A percentile compares a stretch with the other conserved stretches of the same genome.
Evolutionary conservation across 768 basidiomycete species (phyloP).

Genomic region (Panaeolus cyanescens): DNA sequence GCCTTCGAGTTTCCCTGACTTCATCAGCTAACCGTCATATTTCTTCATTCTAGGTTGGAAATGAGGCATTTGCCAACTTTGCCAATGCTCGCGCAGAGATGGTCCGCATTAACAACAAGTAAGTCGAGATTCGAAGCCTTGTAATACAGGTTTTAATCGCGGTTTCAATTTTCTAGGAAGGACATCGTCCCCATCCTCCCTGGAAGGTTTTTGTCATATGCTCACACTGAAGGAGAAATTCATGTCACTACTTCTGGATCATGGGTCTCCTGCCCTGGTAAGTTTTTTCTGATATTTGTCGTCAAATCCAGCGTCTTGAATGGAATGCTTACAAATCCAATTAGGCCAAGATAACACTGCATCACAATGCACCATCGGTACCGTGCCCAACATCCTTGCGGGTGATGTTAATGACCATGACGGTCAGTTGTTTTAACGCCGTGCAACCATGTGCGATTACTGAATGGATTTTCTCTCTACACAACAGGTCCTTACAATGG

Average conservation of each 20-base stretch:
- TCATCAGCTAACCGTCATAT: background rate
- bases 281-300: conserved; percentile 2
- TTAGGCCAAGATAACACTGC: conserved; percentile 67
- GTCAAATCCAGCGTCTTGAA: conserved; percentile 8
- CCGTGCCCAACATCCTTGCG: conserved; percentile 53
- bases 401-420: conserved; percentile 54
- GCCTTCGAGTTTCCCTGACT: background rate
- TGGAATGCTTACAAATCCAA: conserved; percentile 1
- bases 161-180: conserved; percentile 21
- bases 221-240: conserved; percentile 45
- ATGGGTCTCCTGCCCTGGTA: conserved; percentile 61
- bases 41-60: conserved; percentile 24
- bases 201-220: conserved; percentile 42
- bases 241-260: conserved; percentile 36
- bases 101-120: conserved; percentile 59
- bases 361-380: conserved; percentile 48
- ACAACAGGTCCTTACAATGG: background rate
- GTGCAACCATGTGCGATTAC: no score
- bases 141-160: background rate
- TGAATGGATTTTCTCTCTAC: background rate
- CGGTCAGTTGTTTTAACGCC: conserved; percentile 4
- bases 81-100: conserved; percentile 46
- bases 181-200: conserved; percentile 43
- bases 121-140: conserved; percentile 3
- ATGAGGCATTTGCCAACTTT: conserved; percentile 58